A percentile compares a stretch with the other conserved stretches of the same genome.
phyloP scores from a whole-genome alignment of 2,329 filamentous ascomycete species.

The Endoconidiophora laricicola region DNA sequence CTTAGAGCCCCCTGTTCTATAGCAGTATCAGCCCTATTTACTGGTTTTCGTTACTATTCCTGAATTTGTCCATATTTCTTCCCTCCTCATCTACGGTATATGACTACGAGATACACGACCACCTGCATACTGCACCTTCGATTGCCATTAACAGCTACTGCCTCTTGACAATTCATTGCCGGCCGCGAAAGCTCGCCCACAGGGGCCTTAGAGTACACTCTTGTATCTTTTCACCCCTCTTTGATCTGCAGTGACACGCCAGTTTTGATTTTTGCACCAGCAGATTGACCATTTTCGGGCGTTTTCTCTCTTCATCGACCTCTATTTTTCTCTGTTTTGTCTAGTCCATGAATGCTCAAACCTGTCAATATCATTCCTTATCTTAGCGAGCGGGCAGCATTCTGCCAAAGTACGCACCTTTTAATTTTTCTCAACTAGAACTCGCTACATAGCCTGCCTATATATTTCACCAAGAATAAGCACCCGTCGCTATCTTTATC shows the following conservation, averaged over 20 bases:
- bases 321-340: neutral
- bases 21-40: constrained; percentile 3
- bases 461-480: constrained; percentile 1
- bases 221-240: neutral
- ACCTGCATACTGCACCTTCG: neutral
- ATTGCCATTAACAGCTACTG: too few species aligned
- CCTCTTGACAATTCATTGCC: too few species aligned
- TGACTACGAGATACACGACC: neutral
- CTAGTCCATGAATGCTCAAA: neutral
- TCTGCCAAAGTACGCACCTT: neutral
- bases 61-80: neutral
- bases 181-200: too few species aligned
- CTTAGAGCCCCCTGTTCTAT: constrained; percentile 1
- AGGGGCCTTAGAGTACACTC: neutral
- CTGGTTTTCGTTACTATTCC: neutral
- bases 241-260: neutral
- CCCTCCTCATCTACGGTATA: neutral
- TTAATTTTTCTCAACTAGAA: neutral
- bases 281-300: neutral
- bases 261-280: neutral
- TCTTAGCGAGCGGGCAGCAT: neutral
- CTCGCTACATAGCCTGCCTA: neutral
- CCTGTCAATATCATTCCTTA: neutral
- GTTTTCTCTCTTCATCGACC: neutral
- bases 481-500: neutral